Conservation (phyloP, 495 filamentous ascomycete species). For the Corynascus novoguineensis region DNA sequence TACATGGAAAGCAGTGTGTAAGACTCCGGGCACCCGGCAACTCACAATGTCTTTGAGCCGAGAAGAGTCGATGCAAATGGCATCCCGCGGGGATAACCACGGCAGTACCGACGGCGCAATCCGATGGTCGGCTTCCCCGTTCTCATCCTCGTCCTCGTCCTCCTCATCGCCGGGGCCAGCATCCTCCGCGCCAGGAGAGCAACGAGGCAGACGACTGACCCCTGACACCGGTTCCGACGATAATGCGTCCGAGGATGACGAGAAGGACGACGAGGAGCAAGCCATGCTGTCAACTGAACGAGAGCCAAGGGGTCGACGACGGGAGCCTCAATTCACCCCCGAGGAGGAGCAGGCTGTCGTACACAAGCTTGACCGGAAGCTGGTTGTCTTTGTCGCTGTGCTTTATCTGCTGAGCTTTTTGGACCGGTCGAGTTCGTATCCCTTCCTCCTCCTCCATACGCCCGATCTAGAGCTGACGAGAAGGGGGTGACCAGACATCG, state of each 20-base stretch:
- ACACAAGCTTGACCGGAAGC: slow-evolving; percentile 63
- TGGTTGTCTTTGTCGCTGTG: slow-evolving; percentile 75
- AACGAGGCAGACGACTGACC: slow-evolving; percentile 14
- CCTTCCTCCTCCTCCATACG: not conserved
- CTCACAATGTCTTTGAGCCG: not conserved
- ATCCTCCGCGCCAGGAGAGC: not conserved
- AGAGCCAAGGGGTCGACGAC: not conserved
- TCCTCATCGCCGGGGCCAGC: not conserved
- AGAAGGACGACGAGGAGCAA: not conserved
- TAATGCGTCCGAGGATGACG: slow-evolving; percentile 12
- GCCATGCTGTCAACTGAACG: not conserved
- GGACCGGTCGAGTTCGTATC: slow-evolving; percentile 64
- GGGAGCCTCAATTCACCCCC: slow-evolving; percentile 58
- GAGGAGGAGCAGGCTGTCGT: slow-evolving; percentile 71
- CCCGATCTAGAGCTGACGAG: not conserved
- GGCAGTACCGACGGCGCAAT: not conserved
- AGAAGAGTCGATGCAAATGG: not conserved
- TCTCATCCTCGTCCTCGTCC: slow-evolving; percentile 10
- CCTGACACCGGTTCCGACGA: slow-evolving; percentile 21
- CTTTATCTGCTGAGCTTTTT: slow-evolving; percentile 79
- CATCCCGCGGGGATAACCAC: not conserved
- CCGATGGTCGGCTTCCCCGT: slow-evolving; percentile 2
- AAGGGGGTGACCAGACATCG: slow-evolving; percentile 67
- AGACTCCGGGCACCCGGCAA: not conserved
- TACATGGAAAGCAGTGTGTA: not conserved